Evolutionary conservation across 2,329 filamentous ascomycete genomes (phyloP).

Genomic region (Claviceps sp.): DNA sequence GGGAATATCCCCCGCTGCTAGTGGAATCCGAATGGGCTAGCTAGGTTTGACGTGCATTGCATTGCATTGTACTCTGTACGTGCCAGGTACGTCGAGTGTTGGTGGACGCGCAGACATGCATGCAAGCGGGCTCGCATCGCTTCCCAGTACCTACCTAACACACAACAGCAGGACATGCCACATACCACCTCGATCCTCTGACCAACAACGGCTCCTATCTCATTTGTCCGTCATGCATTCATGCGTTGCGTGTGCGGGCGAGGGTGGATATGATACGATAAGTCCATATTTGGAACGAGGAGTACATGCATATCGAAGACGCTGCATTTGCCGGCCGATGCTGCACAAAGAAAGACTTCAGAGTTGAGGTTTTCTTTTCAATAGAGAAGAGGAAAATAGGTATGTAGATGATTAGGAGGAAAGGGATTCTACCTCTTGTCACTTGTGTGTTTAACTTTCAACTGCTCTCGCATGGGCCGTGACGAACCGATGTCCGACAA

Average conservation of each 20-base stretch:
- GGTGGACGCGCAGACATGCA: not conserved
- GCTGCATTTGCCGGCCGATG: not conserved
- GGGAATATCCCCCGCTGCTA: too few relatives aligned
- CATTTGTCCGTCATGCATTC: slow-evolving; percentile 1
- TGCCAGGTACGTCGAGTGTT: not conserved
- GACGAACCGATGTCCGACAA: not conserved
- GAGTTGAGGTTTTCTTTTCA: not conserved
- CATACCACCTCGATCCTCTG: not conserved
- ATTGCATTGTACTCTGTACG: slow-evolving; percentile 6
- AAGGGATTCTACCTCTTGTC: not conserved
- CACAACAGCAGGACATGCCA: not conserved
- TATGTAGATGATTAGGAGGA: too few relatives aligned
- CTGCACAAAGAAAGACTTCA: not conserved
- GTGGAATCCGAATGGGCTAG: too few relatives aligned
- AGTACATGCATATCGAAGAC: not conserved
- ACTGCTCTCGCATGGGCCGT: not conserved
- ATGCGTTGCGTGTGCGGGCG: slow-evolving; percentile 1
- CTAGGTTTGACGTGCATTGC: slow-evolving; percentile 5
- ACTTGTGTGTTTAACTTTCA: not conserved
- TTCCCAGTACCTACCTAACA: not conserved
- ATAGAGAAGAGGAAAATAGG: too few relatives aligned
- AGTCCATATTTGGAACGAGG: not conserved
- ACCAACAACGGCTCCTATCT: not conserved
- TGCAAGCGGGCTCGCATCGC: not conserved
- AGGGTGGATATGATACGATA: slow-evolving; percentile 2